Evolutionary conservation across 495 filamentous ascomycete species (phyloP), one percentile per base, ranked within the genome.

Genomic region (Hypoxylon fuscum): DNA sequence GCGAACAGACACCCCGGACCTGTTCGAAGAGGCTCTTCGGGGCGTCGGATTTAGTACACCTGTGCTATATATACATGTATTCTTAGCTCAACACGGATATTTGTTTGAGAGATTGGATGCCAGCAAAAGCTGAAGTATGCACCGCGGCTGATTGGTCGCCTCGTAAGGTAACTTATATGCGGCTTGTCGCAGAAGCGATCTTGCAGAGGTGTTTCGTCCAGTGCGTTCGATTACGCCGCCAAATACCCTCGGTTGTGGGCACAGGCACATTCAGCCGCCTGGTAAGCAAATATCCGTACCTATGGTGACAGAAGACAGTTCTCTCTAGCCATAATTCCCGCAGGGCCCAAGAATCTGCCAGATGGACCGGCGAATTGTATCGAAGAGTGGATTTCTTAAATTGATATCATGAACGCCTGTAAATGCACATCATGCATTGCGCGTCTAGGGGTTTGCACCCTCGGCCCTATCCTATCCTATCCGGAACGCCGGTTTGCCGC

Each of bases 361-460:
- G 61, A 66, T 48, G 11, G 52, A 58, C 63, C 63, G 63, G 61
- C 8, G 1, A 57, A 66, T 66, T 61, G 27, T 23, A 66, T 57
- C 57, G 63, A 66, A 23, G 52, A 66, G 63, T 66, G 63, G 63
- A 53, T 53, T 50, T 50, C n/a, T 52, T 57, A 49, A 61, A 52
- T 56, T 61, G 46, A 40, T 41, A 29, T 41, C 25, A 51, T 12
- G 10, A 61, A 61, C 63, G 57, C 63, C 57, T 35, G 41, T 38
- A 29, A 57, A 66, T 66, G 63, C 52, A 52, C 47, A 18, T 49
- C 49, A 66, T 66, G 63, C 52, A 52, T 52, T 15, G 52, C 42
- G 45, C 38, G 40, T 51, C 31, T 29, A 34, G 45, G 60, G 46
- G 52, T 38, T n/a, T 56, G 38, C 44, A 20, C 48, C 46, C 53